A percentile compares a stretch with the other conserved stretches of the same genome.
phyloP scores from a whole-genome alignment of 805 yeast genomes.

The Candida succiphila region DNA sequence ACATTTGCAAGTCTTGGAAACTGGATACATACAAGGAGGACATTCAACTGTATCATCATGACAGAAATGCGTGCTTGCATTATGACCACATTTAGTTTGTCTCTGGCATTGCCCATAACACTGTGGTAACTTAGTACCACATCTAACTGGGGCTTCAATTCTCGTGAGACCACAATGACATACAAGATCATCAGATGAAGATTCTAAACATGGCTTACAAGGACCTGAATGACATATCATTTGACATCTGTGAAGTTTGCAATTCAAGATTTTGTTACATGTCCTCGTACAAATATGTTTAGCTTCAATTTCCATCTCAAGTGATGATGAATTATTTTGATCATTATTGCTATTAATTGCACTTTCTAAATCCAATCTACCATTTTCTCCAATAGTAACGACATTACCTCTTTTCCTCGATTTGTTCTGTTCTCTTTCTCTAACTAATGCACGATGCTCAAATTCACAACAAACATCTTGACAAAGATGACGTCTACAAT shows the following conservation, averaged over 20 bases:
- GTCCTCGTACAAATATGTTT: constrained; percentile 61
- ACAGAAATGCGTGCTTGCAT: constrained; percentile 60
- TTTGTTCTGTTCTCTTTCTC: constrained; percentile 43
- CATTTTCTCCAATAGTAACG: constrained; percentile 7
- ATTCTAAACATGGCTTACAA: constrained; percentile 73
- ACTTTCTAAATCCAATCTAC: neutral
- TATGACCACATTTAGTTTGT: constrained; percentile 57
- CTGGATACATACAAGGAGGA: constrained; percentile 60
- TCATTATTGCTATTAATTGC: constrained; percentile 20
- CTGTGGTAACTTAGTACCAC: constrained; percentile 60
- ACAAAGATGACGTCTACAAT: constrained; percentile 79
- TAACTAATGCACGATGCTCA: constrained; percentile 47
- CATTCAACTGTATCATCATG: constrained; percentile 58
- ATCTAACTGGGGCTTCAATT: constrained; percentile 73
- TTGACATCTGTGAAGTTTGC: constrained; percentile 59
- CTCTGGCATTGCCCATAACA: constrained; percentile 62
- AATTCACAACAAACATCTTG: constrained; percentile 56
- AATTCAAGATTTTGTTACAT: constrained; percentile 52
- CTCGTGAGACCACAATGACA: constrained; percentile 79
- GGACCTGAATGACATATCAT: constrained; percentile 72
- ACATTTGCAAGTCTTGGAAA: constrained; percentile 20
- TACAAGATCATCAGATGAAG: constrained; percentile 66
- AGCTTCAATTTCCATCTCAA: constrained; percentile 56
- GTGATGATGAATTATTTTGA: no score
- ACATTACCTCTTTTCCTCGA: constrained; percentile 36